Conservation (phyloP, 2,329 filamentous ascomycete species). For the Hymenoscyphus fructigenus region DNA sequence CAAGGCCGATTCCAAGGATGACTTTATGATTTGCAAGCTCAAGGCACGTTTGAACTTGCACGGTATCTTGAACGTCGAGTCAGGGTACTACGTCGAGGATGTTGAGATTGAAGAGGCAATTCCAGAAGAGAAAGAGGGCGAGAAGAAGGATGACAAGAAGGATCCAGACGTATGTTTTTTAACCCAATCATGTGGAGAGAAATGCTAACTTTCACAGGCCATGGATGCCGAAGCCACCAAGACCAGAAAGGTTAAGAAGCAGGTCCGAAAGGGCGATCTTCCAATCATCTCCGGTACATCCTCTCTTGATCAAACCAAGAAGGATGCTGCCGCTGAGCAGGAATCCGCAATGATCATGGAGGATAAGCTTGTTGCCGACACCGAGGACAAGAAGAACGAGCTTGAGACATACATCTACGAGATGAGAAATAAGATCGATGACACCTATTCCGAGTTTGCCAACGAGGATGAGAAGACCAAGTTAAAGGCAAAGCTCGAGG, state of each 20-base stretch:
- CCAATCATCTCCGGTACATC: slow-evolving; percentile 82
- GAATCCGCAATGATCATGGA: slow-evolving; percentile 93
- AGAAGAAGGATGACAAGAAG: slow-evolving; percentile 57
- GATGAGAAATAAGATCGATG: slow-evolving; percentile 90
- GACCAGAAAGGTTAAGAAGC: slow-evolving; percentile 98
- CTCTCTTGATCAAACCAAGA: slow-evolving; percentile 69
- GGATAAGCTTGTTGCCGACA: slow-evolving; percentile 97
- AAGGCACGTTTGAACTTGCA: slow-evolving; percentile 97
- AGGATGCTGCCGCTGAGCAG: slow-evolving; percentile 71
- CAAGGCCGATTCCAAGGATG: slow-evolving; percentile 87
- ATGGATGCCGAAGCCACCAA: slow-evolving; percentile 85
- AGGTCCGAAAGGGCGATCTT: slow-evolving; percentile 94
- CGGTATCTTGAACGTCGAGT: slow-evolving; percentile 94
- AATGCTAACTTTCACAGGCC: slow-evolving; percentile 43
- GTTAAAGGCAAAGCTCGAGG: slow-evolving; percentile 78
- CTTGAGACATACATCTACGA: slow-evolving; percentile 98
- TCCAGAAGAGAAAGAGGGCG: slow-evolving; percentile 62
- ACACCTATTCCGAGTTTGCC: slow-evolving; percentile 83
- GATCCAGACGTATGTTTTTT: slow-evolving; percentile 66
- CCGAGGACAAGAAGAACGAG: slow-evolving; percentile 99
- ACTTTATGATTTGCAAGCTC: slow-evolving; percentile 99
- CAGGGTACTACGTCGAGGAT: slow-evolving; percentile 96
- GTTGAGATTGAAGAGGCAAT: slow-evolving; percentile 94
- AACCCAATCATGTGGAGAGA: neutral
- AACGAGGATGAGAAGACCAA: slow-evolving; percentile 90